Percentiles rank a stretch among this genome's conserved stretches.
Evolutionary conservation across 2,329 filamentous ascomycete species (phyloP).

Genomic region (Coniella vitis): DNA sequence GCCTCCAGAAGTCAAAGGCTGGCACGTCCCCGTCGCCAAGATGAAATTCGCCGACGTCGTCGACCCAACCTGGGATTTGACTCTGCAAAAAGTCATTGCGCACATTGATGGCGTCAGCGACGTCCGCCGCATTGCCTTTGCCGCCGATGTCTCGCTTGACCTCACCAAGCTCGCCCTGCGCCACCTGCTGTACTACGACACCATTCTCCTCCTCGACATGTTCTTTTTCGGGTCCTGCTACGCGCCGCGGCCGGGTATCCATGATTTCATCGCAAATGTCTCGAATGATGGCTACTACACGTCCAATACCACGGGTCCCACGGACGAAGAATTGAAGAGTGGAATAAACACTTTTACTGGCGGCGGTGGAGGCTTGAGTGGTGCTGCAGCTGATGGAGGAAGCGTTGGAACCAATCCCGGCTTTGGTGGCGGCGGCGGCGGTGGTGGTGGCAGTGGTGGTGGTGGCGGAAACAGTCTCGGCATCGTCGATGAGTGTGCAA

Average conservation of each 20-base stretch:
- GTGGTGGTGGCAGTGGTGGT: background rate
- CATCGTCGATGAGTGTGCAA: constrained; percentile 72
- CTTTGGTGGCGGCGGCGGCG: background rate
- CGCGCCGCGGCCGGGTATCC: constrained; percentile 70
- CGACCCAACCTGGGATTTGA: constrained; percentile 67
- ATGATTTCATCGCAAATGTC: constrained; percentile 68
- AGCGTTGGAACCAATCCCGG: too few relatives aligned
- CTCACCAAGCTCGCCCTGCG: constrained; percentile 81
- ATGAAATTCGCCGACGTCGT: constrained; percentile 58
- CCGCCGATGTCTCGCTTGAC: constrained; percentile 79
- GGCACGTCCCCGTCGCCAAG: constrained; percentile 81
- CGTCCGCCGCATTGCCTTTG: constrained; percentile 76
- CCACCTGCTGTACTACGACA: constrained; percentile 90
- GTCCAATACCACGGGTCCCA: background rate
- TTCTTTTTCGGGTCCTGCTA: constrained; percentile 94
- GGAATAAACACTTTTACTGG: constrained; percentile 35
- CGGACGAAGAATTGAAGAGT: constrained; percentile 3
- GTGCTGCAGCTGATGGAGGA: too few relatives aligned
- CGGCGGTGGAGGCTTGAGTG: background rate
- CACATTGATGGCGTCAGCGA: constrained; percentile 89
- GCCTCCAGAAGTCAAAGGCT: constrained; percentile 72
- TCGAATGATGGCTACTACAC: constrained; percentile 15
- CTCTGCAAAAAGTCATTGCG: constrained; percentile 70
- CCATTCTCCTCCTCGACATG: constrained; percentile 82
- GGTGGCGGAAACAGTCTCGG: background rate